These are phyloP conservation scores for Oryza coarctata DNA, from an alignment of 176 grass and related monocot species.

Conservation along the genomic window DNA sequence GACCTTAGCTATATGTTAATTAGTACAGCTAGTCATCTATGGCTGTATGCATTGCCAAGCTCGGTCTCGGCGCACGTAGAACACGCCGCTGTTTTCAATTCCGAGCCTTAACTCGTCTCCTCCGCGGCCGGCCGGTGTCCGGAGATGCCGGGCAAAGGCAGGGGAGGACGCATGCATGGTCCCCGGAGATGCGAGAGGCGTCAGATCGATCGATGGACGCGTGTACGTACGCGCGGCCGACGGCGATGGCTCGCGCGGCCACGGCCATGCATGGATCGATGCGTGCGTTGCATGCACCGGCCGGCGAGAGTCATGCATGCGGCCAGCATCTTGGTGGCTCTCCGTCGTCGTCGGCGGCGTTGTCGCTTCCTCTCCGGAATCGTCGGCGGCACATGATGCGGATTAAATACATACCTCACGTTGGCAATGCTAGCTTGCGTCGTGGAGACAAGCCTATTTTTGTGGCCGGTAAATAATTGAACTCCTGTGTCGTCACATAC, in stretches of 20 bases:
- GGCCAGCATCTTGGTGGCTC: no score
- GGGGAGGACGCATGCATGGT: background rate
- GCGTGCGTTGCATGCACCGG: no score
- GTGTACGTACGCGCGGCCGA: background rate
- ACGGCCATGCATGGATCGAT: background rate
- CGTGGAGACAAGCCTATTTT: background rate
- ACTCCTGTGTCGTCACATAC: background rate
- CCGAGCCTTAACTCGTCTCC: background rate
- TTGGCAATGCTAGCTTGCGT: no score
- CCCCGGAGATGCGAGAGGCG: background rate
- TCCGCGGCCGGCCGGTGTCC: background rate
- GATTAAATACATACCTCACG: background rate
- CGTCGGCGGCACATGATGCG: slow-evolving; percentile 1
- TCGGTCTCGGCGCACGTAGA: background rate
- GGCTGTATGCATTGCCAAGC: background rate
- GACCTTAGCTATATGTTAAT: no score
- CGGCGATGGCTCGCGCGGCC: background rate
- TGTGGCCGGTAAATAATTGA: background rate
- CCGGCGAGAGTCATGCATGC: no score
- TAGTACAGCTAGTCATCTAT: background rate
- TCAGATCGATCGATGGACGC: background rate
- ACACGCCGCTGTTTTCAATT: background rate
- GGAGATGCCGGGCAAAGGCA: background rate
- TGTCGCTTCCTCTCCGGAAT: background rate
- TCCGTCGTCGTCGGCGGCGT: no score